Evolutionary conservation across 305 asterid genomes (phyloP), one percentile per base, ranked within the genome.

Genomic region (Fraxinus baroniana): DNA sequence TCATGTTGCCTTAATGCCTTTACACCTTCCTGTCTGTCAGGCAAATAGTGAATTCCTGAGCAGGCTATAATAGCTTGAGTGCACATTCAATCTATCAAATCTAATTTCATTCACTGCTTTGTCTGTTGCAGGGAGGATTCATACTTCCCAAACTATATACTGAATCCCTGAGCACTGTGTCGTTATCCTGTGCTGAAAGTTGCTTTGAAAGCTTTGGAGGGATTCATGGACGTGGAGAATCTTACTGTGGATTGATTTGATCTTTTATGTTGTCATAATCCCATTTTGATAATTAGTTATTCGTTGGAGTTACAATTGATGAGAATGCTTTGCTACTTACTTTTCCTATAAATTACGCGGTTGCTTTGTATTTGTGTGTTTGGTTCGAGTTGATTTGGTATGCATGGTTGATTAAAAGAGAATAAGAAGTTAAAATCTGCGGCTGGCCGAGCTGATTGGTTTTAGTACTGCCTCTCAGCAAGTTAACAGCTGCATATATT

Each of bases 71-170:
- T 57, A 55, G 73, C 68, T 41, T n/a, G 4, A 26, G 6, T 78
- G 10, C 7, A 5, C 30, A 37, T 18, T 28, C 2, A 30, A 57
- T 20, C 2, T 74, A 49, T 15, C 24, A 18, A 75, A 78, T 62
- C 81, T 84, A 74, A 82, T 55, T 17, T 12, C 5, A 4, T 33
- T 52, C 57, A 37, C 10, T 66, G 18, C 28, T 77, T 81, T 83
- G 52, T 32, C 77, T 72, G 81, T 55, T 74, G 82, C 87, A 89
- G 89, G 71, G 78, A 55, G 77, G 49, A n/a, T 30, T 68, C 10
- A 13, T 83, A 79, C 76, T 8, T 71, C 32, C 9, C 46, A 24
- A n/a, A 41, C 74, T 57, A 33, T 17, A 64, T 57, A 35, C 17
- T 32, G 64, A 30, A 37, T 55, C 77, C 26, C 77, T 37, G 79